Evolutionary conservation across 2,329 filamentous ascomycete species (phyloP), one percentile per base, ranked within the genome.

Genomic region (Sporothrix dimorphospora): DNA sequence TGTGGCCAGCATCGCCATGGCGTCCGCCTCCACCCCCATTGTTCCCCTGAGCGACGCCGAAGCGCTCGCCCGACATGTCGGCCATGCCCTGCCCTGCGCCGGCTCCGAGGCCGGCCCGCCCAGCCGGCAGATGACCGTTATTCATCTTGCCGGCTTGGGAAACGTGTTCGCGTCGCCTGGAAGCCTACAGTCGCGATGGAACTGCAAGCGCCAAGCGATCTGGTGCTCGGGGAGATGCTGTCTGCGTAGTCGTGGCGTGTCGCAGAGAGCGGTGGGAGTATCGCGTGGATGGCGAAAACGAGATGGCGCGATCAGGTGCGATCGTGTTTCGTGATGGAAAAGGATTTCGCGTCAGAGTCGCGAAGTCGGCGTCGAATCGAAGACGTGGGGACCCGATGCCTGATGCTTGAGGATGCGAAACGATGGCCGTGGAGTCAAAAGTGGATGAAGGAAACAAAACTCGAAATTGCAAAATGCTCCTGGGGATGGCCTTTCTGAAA

Each of bases 91-190:
- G 83, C 84, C 69, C 72, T 27, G 57, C 59, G 3, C 65, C 57
- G 34, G 63, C 78, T 84, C 85, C 83, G 88, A 86, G 81, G 85
- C 85, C 83, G 90, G 89, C 70, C 49, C 74, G 74, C 87, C 91
- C 91, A 88, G 89, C 89, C 89, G 90, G 89, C 89, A 91, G 89
- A 91, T 91, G 89, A 87, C 85, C 87, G 83, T 85, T 85, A 85
- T 90, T 91, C 91, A 93, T 93, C 90, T 87, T 92, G 88, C 88
- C 89, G 89, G 88, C 87, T 83, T 88, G 86, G 87, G 87, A 81
- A 77, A 73, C 74, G 73, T 73, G 73, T 74, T 40, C 12, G 57
- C 40, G 74, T 75, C 77, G 76, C 77, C 77, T 77, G 77, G 77
- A 77, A 76, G 76, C 78, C 78, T 78, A 78, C 79, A 75, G 74